phyloP scores from a whole-genome alignment of 2,329 filamentous ascomycete genomes.

The Fonsecaea multimorphosa region DNA sequence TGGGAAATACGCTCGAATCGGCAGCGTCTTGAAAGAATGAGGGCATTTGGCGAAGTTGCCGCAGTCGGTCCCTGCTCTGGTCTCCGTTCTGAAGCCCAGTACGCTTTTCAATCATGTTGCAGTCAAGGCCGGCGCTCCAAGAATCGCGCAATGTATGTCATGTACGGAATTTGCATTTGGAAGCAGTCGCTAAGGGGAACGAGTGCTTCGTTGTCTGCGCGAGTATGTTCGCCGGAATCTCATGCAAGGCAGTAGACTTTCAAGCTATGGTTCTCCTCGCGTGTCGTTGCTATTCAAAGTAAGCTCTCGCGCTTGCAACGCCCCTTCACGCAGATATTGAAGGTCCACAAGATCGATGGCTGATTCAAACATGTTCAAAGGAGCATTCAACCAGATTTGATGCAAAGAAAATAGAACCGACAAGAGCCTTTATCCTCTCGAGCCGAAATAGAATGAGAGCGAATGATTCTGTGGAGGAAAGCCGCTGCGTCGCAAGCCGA shows the following conservation, averaged over 20 bases:
- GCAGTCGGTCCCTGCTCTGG: not conserved
- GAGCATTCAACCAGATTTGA: not conserved
- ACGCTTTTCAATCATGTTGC: not conserved
- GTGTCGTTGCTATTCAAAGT: not conserved
- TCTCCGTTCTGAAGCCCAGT: not conserved
- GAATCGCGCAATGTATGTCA: not conserved
- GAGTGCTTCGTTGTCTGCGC: not conserved
- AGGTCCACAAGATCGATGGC: not conserved
- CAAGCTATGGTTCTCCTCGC: not conserved
- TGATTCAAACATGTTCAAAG: not conserved
- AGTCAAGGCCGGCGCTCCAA: not conserved
- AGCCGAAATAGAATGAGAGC: not conserved
- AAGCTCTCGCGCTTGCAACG: not conserved
- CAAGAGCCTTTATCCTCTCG: not conserved
- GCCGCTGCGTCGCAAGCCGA: not conserved
- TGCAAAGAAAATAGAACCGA: not conserved
- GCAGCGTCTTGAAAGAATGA: not conserved
- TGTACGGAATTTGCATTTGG: no score
- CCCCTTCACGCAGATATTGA: not conserved
- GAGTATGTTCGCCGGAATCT: not conserved
- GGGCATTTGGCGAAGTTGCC: not conserved
- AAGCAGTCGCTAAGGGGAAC: not conserved
- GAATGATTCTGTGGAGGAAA: not conserved
- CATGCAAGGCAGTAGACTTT: not conserved
- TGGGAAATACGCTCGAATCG: not conserved